A percentile compares a stretch with the other conserved stretches of the same genome.
Evolutionary conservation across 2,329 filamentous ascomycete genomes (phyloP).

Genomic region (Stachybotrys chartarum): DNA sequence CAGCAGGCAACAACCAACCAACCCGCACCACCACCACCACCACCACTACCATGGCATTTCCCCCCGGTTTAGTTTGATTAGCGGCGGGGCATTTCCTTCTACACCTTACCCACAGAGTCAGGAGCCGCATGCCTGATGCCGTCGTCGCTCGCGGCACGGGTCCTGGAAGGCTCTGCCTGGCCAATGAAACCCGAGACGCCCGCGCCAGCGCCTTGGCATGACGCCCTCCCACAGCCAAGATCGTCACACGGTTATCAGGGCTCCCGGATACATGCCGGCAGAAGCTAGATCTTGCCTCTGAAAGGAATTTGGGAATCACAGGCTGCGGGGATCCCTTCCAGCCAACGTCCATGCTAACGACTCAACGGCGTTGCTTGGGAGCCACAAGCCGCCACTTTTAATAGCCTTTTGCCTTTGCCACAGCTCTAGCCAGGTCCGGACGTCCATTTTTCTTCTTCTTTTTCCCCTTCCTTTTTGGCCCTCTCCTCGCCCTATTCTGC

Average conservation of each 20-base stretch:
- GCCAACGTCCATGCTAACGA: neutral
- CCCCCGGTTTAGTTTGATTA: neutral
- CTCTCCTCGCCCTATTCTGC: neutral
- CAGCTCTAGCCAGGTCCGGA: neutral
- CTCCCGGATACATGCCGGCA: neutral
- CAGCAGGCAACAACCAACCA: no score
- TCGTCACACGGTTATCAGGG: neutral
- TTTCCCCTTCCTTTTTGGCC: no score
- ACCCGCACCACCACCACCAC: neutral
- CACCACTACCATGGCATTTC: neutral
- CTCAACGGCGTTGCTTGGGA: neutral
- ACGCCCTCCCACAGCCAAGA: neutral
- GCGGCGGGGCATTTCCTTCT: neutral
- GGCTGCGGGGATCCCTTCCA: neutral
- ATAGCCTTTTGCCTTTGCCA: neutral
- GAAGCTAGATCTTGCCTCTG: neutral
- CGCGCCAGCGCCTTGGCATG: neutral
- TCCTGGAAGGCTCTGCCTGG: neutral
- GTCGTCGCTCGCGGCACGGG: neutral
- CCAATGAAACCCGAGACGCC: neutral
- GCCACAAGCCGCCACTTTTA: neutral
- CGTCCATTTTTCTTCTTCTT: neutral
- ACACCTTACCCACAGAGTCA: neutral
- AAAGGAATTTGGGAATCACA: neutral
- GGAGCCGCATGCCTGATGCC: neutral